Conservation (phyloP, 768 basidiomycete genomes). For the Lactarius evosmus region DNA sequence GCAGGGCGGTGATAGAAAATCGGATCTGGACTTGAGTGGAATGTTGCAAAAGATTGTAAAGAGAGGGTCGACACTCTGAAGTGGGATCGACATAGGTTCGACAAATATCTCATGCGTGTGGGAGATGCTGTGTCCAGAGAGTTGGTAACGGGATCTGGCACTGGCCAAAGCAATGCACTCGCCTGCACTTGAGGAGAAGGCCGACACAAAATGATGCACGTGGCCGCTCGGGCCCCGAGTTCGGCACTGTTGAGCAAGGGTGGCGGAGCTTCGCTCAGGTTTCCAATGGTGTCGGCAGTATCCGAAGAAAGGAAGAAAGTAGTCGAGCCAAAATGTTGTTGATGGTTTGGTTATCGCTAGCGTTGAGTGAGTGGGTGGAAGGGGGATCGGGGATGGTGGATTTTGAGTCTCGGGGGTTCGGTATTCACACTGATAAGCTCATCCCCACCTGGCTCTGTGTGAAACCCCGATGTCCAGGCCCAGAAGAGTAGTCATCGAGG, state of each 20-base stretch:
- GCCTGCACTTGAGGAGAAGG: too few relatives aligned
- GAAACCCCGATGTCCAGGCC: slow-evolving; percentile 87
- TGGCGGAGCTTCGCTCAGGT: slow-evolving; percentile 53
- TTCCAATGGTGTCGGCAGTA: slow-evolving; percentile 50
- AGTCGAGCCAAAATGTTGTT: slow-evolving; percentile 66
- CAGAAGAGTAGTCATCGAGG: slow-evolving; percentile 94
- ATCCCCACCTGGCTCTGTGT: slow-evolving; percentile 99
- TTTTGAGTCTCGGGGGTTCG: slow-evolving; percentile 88
- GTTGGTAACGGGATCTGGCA: too few relatives aligned
- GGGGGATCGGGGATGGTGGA: slow-evolving; percentile 75
- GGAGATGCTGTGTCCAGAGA: slow-evolving; percentile 79
- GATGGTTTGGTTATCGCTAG: slow-evolving; percentile 50
- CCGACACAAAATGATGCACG: too few relatives aligned
- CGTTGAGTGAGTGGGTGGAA: slow-evolving; percentile 63
- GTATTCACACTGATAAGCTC: slow-evolving; percentile 67
- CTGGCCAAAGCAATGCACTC: too few relatives aligned
- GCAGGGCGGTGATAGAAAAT: slow-evolving; percentile 97
- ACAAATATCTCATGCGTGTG: neutral
- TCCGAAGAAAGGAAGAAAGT: slow-evolving; percentile 82
- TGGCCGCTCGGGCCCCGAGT: slow-evolving; percentile 87
- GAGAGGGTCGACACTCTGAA: slow-evolving; percentile 47
- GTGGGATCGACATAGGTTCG: neutral
- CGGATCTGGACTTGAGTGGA: slow-evolving; percentile 98
- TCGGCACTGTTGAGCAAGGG: slow-evolving; percentile 91
- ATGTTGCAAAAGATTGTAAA: slow-evolving; percentile 95